Percentiles rank a stretch among this genome's conserved stretches.
Conservation (phyloP, 805 yeast genomes). For the Starmerella roubikii region DNA sequence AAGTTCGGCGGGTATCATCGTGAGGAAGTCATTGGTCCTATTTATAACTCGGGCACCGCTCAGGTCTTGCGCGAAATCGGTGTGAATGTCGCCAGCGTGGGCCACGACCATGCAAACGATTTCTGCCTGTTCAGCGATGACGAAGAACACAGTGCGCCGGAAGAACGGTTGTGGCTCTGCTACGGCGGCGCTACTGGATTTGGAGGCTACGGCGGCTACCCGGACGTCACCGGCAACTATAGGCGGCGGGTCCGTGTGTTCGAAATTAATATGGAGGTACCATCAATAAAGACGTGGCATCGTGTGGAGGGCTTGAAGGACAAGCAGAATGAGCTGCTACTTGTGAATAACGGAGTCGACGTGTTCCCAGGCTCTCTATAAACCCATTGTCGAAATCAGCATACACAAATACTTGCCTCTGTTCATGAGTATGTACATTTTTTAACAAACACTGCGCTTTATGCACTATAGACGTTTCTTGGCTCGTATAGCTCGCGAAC, state of each 20-base stretch:
- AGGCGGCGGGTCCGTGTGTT: slow-evolving; percentile 65
- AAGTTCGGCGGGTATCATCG: slow-evolving; percentile 38
- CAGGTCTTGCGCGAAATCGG: slow-evolving; percentile 47
- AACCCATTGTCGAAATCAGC: too few species aligned
- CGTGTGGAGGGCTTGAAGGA: slow-evolving; percentile 43
- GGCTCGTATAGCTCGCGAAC: too few species aligned
- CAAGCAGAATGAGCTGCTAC: slow-evolving; percentile 37
- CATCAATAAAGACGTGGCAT: slow-evolving; percentile 56
- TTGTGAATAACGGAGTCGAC: slow-evolving; percentile 34
- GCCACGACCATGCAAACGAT: slow-evolving; percentile 95
- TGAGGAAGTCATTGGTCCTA: slow-evolving; percentile 74
- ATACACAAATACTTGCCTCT: too few species aligned
- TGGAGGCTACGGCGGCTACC: slow-evolving; percentile 90
- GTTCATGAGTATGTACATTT: too few species aligned
- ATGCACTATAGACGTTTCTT: too few species aligned
- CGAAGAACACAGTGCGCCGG: background rate
- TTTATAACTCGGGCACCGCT: slow-evolving; percentile 53
- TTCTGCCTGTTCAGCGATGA: slow-evolving; percentile 49
- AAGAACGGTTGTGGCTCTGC: slow-evolving; percentile 53
- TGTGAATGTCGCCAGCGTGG: slow-evolving; percentile 63
- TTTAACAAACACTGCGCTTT: too few species aligned
- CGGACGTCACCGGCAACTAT: slow-evolving; percentile 35
- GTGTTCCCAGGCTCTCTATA: too few species aligned
- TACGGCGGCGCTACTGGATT: slow-evolving; percentile 91
- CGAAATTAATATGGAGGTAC: slow-evolving; percentile 42